Base-by-base conservation (phyloP, 2,329 filamentous ascomycete genomes). In the Cladophialophora chaetospira region DNA sequence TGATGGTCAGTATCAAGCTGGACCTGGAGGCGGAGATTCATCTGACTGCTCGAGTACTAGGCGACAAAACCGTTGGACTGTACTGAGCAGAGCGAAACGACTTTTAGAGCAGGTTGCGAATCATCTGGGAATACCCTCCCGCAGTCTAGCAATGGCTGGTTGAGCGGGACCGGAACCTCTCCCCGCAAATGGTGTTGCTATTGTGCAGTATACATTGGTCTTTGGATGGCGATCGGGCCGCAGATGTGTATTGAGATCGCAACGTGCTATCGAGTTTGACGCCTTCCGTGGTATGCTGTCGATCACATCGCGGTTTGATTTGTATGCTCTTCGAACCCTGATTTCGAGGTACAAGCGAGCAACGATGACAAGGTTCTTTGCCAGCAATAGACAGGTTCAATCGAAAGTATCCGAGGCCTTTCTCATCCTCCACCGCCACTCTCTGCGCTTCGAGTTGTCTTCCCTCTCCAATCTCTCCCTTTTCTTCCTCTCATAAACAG, bases 401-500 rank as follows among this genome's bases (percentile, higher is more conserved):
- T 2, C 50, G 48, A 62, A 62, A 53, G 28, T 44, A 38, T 62
- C 57, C 15, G 53, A 53, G 9, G 53, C 15, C 13, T 57, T 47
- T 21, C 53, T 53, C 28, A 62, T 42, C 9, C 45, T 51, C n/a
- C 28, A 36, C 31, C 53, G 60, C 53, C 56, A 62, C 36, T 38
- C 61, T 62, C 69, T 70, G 17, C 25, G n/a, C 46, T 66, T 65
- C 57, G 75, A 72, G 54, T 65, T 70, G 51, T 67, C 69, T 63
- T 82, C 79, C 48, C 70, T 63, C 57, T 84, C 78, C 67, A 88
- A 73, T 13, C 91, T 79, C 57, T 77, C 67, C 69, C 79, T 83
- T 76, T 88, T 94, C 80, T 96, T 96, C 60, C 94, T 81, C 79
- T 97, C 90, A 72, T 96, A 99, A 1, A 99, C 91, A 3, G 91